Percentiles rank a stretch among this genome's conserved stretches.
phyloP scores from a whole-genome alignment of 805 yeast species.

The Suhomyces prunicola region DNA sequence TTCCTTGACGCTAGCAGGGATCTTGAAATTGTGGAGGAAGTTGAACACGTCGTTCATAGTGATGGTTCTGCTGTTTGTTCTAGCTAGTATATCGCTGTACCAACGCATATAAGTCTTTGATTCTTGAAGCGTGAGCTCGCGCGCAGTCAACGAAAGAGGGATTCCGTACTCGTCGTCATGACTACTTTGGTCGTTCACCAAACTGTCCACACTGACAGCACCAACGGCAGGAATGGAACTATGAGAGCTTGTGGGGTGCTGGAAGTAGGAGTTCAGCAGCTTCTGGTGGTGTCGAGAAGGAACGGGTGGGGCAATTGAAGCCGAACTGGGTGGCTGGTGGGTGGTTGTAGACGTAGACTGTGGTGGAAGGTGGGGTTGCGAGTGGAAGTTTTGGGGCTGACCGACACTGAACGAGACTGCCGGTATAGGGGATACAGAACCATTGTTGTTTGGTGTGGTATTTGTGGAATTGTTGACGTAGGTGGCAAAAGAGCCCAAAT shows the following conservation, averaged over 20 bases:
- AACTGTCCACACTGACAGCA: constrained; percentile 6
- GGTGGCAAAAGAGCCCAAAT: background rate
- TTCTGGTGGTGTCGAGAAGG: constrained; percentile 13
- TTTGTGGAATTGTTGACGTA: background rate
- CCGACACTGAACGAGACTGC: constrained; percentile 43
- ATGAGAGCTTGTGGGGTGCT: constrained; percentile 14
- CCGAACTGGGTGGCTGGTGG: background rate
- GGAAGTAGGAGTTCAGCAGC: constrained; percentile 5
- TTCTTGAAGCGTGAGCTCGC: constrained; percentile 74
- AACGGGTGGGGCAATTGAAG: constrained; percentile 7
- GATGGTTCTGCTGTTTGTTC: constrained; percentile 65
- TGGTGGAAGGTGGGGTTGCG: background rate
- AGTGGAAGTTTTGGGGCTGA: background rate
- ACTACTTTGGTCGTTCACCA: constrained; percentile 11
- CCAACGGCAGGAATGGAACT: background rate
- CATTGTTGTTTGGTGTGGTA: background rate
- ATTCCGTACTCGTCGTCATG: constrained; percentile 36
- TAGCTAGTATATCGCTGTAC: constrained; percentile 81
- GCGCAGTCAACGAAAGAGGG: constrained; percentile 62
- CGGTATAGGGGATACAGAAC: constrained; percentile 40
- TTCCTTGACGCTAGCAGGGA: constrained; percentile 49
- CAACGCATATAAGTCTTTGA: constrained; percentile 84
- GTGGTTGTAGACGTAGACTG: background rate
- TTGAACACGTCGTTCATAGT: constrained; percentile 72
- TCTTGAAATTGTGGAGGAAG: constrained; percentile 74